Base-by-base conservation (phyloP, 805 yeast genomes). In the Suhomyces tanzawaensis region DNA sequence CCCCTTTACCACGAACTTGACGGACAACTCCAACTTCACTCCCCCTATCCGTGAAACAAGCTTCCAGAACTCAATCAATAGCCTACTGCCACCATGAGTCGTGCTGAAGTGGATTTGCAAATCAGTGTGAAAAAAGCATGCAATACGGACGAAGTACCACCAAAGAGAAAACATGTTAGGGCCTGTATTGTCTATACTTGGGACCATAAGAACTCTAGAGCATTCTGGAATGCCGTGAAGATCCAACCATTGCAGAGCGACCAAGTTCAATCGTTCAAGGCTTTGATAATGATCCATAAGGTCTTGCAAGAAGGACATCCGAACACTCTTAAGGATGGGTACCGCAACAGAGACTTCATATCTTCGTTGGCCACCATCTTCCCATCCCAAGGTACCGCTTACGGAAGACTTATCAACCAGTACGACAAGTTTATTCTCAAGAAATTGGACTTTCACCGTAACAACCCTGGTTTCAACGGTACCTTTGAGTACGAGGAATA, bases 221-320 rank as follows among this genome's bases (percentile, higher is more conserved):
- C 85, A 7, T 85, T 90, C 52, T 91, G 96, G 91, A 80, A 85
- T 51, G 80, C 82, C 2, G 68, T 91, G 45, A 87, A 85, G 60
- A 62, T 83, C 37, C 79, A 81, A 45, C 95, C 97, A 1, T 66
- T 90, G 41, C 89, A 82, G 46, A 74, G 77, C 40, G 91, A 86
- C 52, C 95, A 88, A 48, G 75, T 90, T 13, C 95, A 85, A 61
- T 62, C 85, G 44, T 90, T 89, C 68, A 91, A 91, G 58, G 82
- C 95, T 12, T 68, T 93, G 55, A 85, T 90, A 37, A 74, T 86
- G 47, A 74, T 89, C 33, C 98, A 91, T 54, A 90, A 91, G 53
- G 91, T 93, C 4, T 66, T 91, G n/a, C 98, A 93, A 59, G 99
- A 91, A 62, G 99, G 99, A n/a, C 98, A 91, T 58, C 88, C 88